Evolutionary conservation across 2,329 filamentous ascomycete species (phyloP), one percentile per base, ranked within the genome.

Genomic region (Fusarium sp.): DNA sequence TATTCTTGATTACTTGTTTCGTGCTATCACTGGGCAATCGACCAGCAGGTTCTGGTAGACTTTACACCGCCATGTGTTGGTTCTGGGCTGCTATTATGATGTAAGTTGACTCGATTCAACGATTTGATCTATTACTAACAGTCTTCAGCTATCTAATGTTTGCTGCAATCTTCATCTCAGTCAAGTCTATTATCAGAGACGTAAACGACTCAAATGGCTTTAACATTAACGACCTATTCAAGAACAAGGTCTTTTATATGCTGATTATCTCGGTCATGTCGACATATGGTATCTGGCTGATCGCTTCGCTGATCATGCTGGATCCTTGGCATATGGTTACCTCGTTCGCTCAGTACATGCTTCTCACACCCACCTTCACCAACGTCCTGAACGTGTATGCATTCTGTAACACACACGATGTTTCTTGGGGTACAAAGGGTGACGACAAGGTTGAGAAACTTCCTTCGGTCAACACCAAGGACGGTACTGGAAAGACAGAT

Each of bases 301-400:
- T 99, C 53, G 92, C 94, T 1, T 97, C 94, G 11, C 86, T 99
- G 71, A 85, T 99, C 73, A 98, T 98, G 90, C 90, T 98, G 80
- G 96, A 99, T 79, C 96, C 96, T 6, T 99, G 96, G 95, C 96
- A 99, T 83, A 98, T 99, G 94, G 87, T 97, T 80, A 98, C 96
- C n/a, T 91, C 92, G 61, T 94, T 98, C 81, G 80, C 94, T 51
- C 96, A 98, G 87, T 99, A 99, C 80, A 90, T 98, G 74, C 88
- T 98, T 44, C 87, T 99, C 61, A 97, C 94, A 1, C 96, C 96
- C 1, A 97, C 94, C 1, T 99, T 97, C 83, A 97, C 97, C 84
- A 99, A 98, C 81, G 94, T 98, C 63, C 90, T 99, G 76, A 99
- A 98, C 84, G 96, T 99, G 61, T 99, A 98, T 81, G 95, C 95